phyloP scores from a whole-genome alignment of 768 basidiomycete species.

The Lyophyllum atratum region DNA sequence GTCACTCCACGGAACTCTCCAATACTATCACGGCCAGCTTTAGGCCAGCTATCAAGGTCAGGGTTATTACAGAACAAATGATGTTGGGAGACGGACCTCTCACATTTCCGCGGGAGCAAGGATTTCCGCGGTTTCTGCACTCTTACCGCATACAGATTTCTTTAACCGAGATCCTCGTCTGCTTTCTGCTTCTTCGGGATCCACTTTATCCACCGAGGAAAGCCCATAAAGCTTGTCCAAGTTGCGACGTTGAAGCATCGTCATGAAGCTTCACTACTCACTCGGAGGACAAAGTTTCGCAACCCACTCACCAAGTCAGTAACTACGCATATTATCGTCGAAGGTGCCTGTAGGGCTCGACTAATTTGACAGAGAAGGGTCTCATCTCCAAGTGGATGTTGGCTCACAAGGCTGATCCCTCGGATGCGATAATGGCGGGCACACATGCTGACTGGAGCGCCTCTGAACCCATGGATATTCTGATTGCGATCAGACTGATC shows the following conservation, averaged over 20 bases:
- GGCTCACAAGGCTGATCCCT: conserved; percentile 13
- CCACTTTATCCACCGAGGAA: conserved; percentile 13
- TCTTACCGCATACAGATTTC: conserved; percentile 17
- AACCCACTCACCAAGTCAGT: conserved; percentile 2
- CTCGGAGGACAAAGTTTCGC: conserved; percentile 6
- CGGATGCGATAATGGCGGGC: conserved; percentile 24
- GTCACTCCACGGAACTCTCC: conserved; percentile 40
- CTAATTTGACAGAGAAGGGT: conserved; percentile 14
- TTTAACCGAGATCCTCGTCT: conserved; percentile 23
- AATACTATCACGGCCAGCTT: conserved; percentile 33
- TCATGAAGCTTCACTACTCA: conserved; percentile 2
- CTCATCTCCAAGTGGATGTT: conserved; percentile 14
- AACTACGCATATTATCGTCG: background rate
- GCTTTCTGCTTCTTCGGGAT: conserved; percentile 16
- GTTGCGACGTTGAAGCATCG: background rate
- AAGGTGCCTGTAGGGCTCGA: conserved; percentile 5
- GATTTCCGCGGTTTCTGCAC: conserved; percentile 25
- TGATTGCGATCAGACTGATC: conserved; percentile 15
- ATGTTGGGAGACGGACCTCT: conserved; percentile 28
- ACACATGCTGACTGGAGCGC: conserved; percentile 15
- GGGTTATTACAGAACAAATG: conserved; percentile 39
- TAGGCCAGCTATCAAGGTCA: conserved; percentile 35
- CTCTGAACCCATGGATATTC: conserved; percentile 5
- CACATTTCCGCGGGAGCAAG: conserved; percentile 27
- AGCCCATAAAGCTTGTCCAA: background rate